Percentiles rank a stretch among this genome's conserved stretches.
Evolutionary conservation across 192 early-diverging fungal genomes (phyloP).

Genomic region (Obelidium mucronatum): DNA sequence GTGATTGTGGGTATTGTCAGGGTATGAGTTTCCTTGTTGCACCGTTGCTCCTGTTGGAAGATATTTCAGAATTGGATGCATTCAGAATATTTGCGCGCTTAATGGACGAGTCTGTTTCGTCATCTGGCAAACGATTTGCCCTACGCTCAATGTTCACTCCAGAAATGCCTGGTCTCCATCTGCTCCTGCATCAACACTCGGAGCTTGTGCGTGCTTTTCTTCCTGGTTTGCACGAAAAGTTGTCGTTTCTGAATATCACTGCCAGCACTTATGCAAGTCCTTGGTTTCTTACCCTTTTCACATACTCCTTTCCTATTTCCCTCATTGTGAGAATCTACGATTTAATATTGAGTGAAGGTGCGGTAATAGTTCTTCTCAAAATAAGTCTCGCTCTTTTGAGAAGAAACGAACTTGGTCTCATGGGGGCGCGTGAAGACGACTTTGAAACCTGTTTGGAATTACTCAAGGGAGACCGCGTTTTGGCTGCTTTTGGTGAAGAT

Average conservation of each 20-base stretch:
- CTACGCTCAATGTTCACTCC: conserved; percentile 89
- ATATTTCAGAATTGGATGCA: conserved; percentile 81
- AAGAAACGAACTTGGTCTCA: conserved; percentile 70
- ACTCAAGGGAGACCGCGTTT: conserved; percentile 65
- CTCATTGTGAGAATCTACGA: conserved; percentile 92
- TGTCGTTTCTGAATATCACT: conserved; percentile 78
- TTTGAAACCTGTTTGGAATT: conserved; percentile 86
- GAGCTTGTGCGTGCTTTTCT: conserved; percentile 79
- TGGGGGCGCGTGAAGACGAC: conserved; percentile 62
- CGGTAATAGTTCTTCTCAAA: conserved; percentile 67
- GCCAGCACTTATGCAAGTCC: conserved; percentile 92
- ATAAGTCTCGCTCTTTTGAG: conserved; percentile 84
- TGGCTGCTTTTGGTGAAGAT: conserved; percentile 39
- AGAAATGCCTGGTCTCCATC: conserved; percentile 83
- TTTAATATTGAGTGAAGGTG: conserved; percentile 89
- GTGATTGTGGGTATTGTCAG: conserved; percentile 95
- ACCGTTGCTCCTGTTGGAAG: conserved; percentile 80
- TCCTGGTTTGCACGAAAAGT: conserved; percentile 80
- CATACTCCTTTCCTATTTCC: conserved; percentile 87
- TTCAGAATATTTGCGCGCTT: conserved; percentile 89
- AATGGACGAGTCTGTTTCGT: conserved; percentile 65
- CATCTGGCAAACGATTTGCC: conserved; percentile 57
- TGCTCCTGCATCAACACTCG: conserved; percentile 86
- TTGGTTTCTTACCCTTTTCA: conserved; percentile 98
- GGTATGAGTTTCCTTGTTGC: conserved; percentile 90